Base-by-base conservation (phyloP, 306 rosid genomes). In the Delonix regia region DNA sequence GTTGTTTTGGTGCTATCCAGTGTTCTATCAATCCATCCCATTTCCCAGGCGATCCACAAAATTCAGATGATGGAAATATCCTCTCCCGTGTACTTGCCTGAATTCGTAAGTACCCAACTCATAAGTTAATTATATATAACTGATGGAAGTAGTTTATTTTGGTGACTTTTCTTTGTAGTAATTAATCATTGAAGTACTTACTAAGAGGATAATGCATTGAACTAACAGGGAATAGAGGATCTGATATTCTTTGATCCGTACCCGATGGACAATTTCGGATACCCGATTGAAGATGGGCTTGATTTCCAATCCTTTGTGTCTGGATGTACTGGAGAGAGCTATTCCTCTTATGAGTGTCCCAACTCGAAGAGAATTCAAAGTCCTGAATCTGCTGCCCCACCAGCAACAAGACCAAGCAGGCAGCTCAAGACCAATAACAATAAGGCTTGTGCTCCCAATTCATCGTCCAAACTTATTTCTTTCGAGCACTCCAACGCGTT, bases 381-480 rank as follows among this genome's bases (percentile, higher is more conserved):
- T 65, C 76, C 79, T 5, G 59, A 69, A 2, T 84, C 69, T 0
- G 28, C 66, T 42, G 57, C 66, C 0, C 52, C 78, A 4, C 6
- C 51, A 63, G 16, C 22, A n/a, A 48, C 27, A 69, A 78, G 80
- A 49, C 78, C 81, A 27, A 68, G 72, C 42, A 83, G 82, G 49
- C 74, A 78, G 66, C 73, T 63, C 15, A 90, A 86, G 77, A 68
- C 88, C 21, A 83, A 72, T 57, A 57, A 24, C 21, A 83, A 72
- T 57, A 57, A 24, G 57, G 69, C 85, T 49, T 66, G 85, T 38
- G 34, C 91, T 16, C 80, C 90, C 8, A 0, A 4, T 55, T 78
- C 92, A 15, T 82, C 90, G 6, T 83, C 97, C 1, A 88, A 88
- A 65, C 61, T 92, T 0, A 89, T 94, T 67, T 90, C 97, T 3